phyloP scores from a whole-genome alignment of 1,284 basidiomycete species.

The Ustilago loliicola region DNA sequence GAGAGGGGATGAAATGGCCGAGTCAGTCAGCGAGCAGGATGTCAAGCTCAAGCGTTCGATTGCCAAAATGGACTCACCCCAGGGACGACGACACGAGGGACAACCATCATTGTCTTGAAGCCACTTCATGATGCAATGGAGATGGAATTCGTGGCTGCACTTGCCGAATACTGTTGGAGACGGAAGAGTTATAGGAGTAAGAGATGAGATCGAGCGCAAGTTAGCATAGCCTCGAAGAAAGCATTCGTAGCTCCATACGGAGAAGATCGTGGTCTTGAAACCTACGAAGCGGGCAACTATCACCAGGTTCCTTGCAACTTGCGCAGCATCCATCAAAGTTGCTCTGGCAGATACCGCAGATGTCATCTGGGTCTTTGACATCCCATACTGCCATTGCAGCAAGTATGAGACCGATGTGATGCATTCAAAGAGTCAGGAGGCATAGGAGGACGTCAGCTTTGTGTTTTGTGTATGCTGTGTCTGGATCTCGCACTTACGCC shows the following conservation, averaged over 20 bases:
- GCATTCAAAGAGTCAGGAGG: conserved; percentile 79
- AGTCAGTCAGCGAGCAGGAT: background rate
- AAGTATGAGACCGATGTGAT: background rate
- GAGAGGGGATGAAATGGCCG: too few species aligned
- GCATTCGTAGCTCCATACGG: background rate
- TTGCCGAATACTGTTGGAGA: conserved; percentile 64
- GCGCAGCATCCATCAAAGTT: conserved; percentile 69
- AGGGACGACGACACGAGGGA: conserved; percentile 55
- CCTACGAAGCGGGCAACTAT: conserved; percentile 64
- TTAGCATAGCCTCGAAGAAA: too few species aligned
- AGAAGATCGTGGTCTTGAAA: background rate
- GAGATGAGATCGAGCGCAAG: background rate
- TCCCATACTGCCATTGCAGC: conserved; percentile 61
- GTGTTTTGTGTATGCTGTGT: background rate
- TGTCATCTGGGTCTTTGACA: conserved; percentile 68
- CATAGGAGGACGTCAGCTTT: background rate
- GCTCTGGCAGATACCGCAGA: conserved; percentile 70
- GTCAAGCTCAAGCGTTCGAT: background rate
- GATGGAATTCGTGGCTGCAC: conserved; percentile 69
- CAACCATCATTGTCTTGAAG: conserved; percentile 62
- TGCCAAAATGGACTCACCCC: conserved; percentile 40
- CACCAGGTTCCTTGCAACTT: conserved; percentile 67
- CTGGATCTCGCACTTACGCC: conserved; percentile 58
- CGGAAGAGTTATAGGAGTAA: background rate
- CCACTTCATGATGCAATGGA: conserved; percentile 70